Base-by-base conservation (phyloP, 2,329 filamentous ascomycete species). In the Canariomyces notabilis region DNA sequence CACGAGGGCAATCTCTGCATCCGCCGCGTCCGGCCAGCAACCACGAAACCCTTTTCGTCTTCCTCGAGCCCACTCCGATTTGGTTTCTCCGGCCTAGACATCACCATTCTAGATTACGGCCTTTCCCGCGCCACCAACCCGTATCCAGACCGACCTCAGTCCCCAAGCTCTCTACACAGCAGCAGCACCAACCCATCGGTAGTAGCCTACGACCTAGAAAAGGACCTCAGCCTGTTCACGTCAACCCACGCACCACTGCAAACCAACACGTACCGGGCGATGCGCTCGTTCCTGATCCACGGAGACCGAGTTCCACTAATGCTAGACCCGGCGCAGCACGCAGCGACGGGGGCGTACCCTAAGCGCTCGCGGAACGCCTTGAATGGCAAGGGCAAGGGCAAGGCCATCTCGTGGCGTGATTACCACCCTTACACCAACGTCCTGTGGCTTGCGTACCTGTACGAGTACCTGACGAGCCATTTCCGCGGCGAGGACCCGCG, bases 1-100 rank as follows among this genome's bases (percentile, higher is more conserved):
- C 80, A 84, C 54, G 80, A 84, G 52, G 80, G 80, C 4, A 83
- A 84, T 53, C 62, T 84, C 14, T 83, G 80, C 51, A 70, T 83
- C 38, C 70, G 72, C 3, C 71, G 69, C 42, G 63, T 67, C 1
- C 59, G 65, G 55, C 67, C 2, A 57, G 69, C 0, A 57, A 57
- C 7, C 56, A 29, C 64, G 2, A 62, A 61, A 26, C 60, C 61
- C 4, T 52, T 61, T 3, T 21, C 20, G 7, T 9, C 42, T 18
- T 15, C 26, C 11, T 55, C 62, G 35, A 57, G 57, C 12, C 52
- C 56, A 0, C 63, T 67, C 2, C 65, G 68, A 40, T 80, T 80
- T 60, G 79, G 79, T 21, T 75, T 70, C 53, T 83, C 80, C 0
- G 79, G 79, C 1, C 66, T 83, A 4, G 77, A 82, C 45, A 76